phyloP scores from a whole-genome alignment of 2,329 filamentous ascomycete genomes.

The Juglanconis sp. region DNA sequence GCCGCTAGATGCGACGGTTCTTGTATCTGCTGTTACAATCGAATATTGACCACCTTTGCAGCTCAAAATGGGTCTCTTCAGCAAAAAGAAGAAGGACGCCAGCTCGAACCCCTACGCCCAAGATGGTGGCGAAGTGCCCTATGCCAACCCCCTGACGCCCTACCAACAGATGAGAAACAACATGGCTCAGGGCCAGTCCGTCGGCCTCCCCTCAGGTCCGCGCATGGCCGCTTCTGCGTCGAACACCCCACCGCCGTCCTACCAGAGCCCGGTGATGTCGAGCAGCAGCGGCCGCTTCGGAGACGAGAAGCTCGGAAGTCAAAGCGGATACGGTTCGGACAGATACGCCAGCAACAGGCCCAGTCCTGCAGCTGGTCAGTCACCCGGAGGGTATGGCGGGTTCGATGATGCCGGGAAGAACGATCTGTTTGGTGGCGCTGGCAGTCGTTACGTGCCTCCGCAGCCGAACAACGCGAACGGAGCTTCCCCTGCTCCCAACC shows the following conservation, averaged over 20 bases:
- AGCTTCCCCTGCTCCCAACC: neutral
- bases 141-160: constrained; percentile 48
- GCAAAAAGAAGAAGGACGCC: constrained; percentile 43
- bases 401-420: constrained; percentile 52
- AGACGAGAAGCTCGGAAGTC: constrained; percentile 49
- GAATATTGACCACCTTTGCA: neutral
- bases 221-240: constrained; percentile 21
- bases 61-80: constrained; percentile 43
- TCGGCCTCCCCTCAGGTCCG: constrained; percentile 26
- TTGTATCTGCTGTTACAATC: neutral
- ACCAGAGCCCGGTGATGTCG: constrained; percentile 21
- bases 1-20: neutral
- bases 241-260: constrained; percentile 31
- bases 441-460: constrained; percentile 22
- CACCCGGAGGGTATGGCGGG: constrained; percentile 60
- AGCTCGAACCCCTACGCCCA: constrained; percentile 58
- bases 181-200: constrained; percentile 26
- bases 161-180: constrained; percentile 42
- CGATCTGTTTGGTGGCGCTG: constrained; percentile 52
- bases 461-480: constrained; percentile 12
- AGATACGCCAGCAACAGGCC: constrained; percentile 43
- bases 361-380: constrained; percentile 29
- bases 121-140: constrained; percentile 48
- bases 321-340: constrained; percentile 50
- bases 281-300: constrained; percentile 45